Conservation (phyloP, 352 stramenopile species). For the Peronosclerospora sorghi region DNA sequence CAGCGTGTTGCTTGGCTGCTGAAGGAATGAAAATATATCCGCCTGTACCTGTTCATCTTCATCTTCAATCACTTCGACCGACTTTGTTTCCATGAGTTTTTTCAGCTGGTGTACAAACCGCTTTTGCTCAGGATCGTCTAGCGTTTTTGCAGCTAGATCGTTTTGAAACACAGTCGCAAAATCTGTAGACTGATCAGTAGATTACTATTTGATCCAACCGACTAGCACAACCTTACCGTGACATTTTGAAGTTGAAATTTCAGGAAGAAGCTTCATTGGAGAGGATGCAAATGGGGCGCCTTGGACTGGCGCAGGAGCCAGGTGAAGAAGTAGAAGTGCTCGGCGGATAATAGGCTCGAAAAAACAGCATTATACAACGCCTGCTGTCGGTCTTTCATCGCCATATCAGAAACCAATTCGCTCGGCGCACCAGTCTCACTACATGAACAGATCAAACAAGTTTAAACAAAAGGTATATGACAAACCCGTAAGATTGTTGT, state of each 20-base stretch:
- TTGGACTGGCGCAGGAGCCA: constrained; percentile 40
- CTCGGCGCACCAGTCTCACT: constrained; percentile 26
- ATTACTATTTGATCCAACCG: neutral
- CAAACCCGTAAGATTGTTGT: neutral
- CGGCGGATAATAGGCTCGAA: constrained; percentile 68
- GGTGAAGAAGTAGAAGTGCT: constrained; percentile 50
- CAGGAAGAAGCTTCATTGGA: constrained; percentile 60
- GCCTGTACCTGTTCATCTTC: constrained; percentile 76
- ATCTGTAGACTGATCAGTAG: constrained; percentile 17
- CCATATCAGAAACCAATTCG: constrained; percentile 26
- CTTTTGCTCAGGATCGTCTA: constrained; percentile 17
- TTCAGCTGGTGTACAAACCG: constrained; percentile 48
- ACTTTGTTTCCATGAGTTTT: constrained; percentile 61
- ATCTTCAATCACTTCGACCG: constrained; percentile 64
- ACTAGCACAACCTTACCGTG: constrained; percentile 30
- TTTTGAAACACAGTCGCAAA: constrained; percentile 15
- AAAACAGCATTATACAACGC: constrained; percentile 62
- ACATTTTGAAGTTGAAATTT: constrained; percentile 38
- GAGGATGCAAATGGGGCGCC: constrained; percentile 14
- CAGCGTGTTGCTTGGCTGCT: constrained; percentile 29
- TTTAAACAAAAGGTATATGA: neutral
- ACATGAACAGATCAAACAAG: constrained; percentile 1
- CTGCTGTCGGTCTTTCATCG: constrained; percentile 56
- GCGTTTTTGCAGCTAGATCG: neutral
- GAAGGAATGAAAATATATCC: constrained; percentile 76